These are phyloP conservation scores for Pseudozyma flocculosa DNA, from an alignment of 1,284 basidiomycete species.

Conservation along the genomic window DNA sequence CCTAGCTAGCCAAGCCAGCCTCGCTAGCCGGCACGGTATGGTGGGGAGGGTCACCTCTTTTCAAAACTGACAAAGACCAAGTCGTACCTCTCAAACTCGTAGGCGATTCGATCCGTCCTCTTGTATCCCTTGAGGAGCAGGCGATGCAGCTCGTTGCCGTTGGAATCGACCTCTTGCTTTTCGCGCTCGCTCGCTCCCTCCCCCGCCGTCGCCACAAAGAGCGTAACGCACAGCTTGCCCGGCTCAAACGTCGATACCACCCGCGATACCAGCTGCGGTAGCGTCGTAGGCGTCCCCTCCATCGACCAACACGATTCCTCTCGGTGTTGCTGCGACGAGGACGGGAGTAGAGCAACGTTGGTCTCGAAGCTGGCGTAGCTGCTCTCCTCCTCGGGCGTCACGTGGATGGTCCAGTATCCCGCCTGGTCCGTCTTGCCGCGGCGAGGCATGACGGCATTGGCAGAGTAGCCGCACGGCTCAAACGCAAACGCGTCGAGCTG, in stretches of 20 bases:
- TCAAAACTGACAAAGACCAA: constrained; percentile 66
- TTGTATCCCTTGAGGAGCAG: constrained; percentile 57
- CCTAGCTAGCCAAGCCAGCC: too few relatives aligned
- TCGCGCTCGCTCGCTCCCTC: constrained; percentile 62
- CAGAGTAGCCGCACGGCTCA: constrained; percentile 92
- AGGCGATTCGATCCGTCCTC: constrained; percentile 94
- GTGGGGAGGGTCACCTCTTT: too few relatives aligned
- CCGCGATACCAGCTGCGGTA: constrained; percentile 77
- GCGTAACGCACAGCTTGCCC: constrained; percentile 78
- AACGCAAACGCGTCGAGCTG: constrained; percentile 91
- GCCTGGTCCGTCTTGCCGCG: constrained; percentile 28
- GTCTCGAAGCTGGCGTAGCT: constrained; percentile 98
- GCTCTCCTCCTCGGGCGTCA: constrained; percentile 95
- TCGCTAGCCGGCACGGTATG: too few relatives aligned
- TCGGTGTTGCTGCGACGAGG: neutral
- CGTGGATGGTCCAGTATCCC: constrained; percentile 92
- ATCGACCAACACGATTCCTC: constrained; percentile 58
- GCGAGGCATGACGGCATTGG: constrained; percentile 72
- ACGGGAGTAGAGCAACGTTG: constrained; percentile 74
- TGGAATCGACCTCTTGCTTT: constrained; percentile 61
- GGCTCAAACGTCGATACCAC: constrained; percentile 93
- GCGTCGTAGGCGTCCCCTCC: constrained; percentile 58
- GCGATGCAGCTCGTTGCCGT: constrained; percentile 52
- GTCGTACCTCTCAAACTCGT: constrained; percentile 95
- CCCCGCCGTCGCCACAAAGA: constrained; percentile 75